Evolutionary conservation across 345 rosid genomes (phyloP).

Genomic region (Lepidium sativum): DNA sequence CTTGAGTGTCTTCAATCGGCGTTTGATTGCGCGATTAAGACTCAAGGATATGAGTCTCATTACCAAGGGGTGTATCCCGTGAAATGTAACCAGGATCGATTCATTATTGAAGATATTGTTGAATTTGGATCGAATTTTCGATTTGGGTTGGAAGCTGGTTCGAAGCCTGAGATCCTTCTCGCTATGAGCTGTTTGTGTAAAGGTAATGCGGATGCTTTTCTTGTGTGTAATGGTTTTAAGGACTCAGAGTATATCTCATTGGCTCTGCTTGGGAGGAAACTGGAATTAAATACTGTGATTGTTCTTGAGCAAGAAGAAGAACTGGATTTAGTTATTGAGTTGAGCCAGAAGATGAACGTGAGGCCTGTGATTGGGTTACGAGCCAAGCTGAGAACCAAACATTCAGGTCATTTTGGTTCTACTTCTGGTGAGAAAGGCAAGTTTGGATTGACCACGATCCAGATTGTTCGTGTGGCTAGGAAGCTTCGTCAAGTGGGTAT

Average conservation of each 20-base stretch:
- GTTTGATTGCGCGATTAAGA: conserved; percentile 59
- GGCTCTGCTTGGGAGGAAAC: conserved; percentile 63
- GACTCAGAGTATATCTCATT: conserved; percentile 74
- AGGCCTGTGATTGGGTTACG: conserved; percentile 71
- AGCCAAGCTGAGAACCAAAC: conserved; percentile 85
- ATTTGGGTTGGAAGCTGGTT: conserved; percentile 91
- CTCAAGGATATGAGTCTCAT: conserved; percentile 50
- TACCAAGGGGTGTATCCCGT: conserved; percentile 95
- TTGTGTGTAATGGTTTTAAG: conserved; percentile 86
- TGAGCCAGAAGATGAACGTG: conserved; percentile 53
- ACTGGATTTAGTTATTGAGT: conserved; percentile 57
- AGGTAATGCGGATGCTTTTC: conserved; percentile 58
- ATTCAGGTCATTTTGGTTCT: conserved; percentile 88
- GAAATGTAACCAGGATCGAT: conserved; percentile 93
- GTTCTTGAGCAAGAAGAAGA: conserved; percentile 94
- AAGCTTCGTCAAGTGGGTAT: conserved; percentile 52
- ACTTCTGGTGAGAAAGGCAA: conserved; percentile 99
- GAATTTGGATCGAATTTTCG: conserved; percentile 61
- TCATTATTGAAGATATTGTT: conserved; percentile 79
- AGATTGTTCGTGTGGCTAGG: conserved; percentile 66
- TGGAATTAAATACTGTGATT: conserved; percentile 64
- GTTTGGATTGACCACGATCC: conserved; percentile 71
- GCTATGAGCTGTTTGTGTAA: conserved; percentile 86
- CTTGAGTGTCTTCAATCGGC: conserved; percentile 71
- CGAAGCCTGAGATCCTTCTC: conserved; percentile 88